Conservation (phyloP, 1,284 basidiomycete species). For the Trametes hirsuta region DNA sequence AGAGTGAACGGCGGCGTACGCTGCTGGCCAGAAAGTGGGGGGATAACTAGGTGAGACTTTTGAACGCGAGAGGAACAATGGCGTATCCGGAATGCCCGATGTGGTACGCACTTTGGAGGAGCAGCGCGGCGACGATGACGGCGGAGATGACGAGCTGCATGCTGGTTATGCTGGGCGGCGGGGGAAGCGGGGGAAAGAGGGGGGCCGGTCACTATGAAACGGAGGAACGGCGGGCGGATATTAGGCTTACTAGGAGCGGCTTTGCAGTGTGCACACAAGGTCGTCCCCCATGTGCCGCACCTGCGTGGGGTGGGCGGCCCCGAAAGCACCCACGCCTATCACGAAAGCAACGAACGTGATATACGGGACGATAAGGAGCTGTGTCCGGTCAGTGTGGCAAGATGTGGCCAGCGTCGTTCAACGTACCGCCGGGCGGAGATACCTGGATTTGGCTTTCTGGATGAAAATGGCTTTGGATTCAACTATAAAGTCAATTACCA, state of each 20-base stretch:
- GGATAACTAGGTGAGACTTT: neutral
- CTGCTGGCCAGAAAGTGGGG: conserved; percentile 2
- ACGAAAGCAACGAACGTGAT: conserved; percentile 22
- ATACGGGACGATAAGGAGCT: conserved; percentile 29
- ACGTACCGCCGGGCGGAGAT: neutral
- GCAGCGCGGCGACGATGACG: conserved; percentile 19
- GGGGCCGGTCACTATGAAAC: conserved; percentile 16
- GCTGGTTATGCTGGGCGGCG: conserved; percentile 16
- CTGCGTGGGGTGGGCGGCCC: conserved; percentile 12
- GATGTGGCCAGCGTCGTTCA: neutral
- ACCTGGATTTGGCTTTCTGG: neutral
- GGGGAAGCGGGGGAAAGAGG: too few species aligned
- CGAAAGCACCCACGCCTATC: conserved; percentile 7
- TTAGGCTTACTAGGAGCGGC: conserved; percentile 22
- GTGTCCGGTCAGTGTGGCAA: neutral
- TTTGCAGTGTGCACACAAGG: conserved; percentile 25
- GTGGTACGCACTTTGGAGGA: conserved; percentile 22
- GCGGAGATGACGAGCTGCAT: conserved; percentile 21
- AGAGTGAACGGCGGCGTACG: conserved; percentile 19
- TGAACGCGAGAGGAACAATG: neutral
- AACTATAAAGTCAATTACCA: conserved; percentile 24
- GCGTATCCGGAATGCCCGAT: neutral
- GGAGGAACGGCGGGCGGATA: conserved; percentile 4
- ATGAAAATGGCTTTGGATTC: conserved; percentile 14
- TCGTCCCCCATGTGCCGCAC: conserved; percentile 23